Evolutionary conservation across 768 basidiomycete species (phyloP), one percentile per base, ranked within the genome.

Genomic region (Rhodosporidiobolus sp.): DNA sequence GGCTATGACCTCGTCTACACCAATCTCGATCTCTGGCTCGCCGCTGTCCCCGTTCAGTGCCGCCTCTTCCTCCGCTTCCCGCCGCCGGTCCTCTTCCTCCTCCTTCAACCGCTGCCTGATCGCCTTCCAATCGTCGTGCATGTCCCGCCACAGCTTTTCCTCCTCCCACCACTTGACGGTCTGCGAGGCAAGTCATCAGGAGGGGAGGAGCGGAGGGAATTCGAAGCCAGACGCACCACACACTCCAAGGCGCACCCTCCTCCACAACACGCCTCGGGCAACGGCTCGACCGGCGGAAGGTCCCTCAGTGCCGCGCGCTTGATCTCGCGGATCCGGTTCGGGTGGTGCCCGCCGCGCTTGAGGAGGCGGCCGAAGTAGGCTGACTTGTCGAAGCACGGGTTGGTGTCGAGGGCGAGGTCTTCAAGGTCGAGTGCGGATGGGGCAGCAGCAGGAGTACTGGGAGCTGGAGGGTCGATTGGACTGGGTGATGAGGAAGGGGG

Each of bases 131-230:
- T 67, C 65, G 2, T 60, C 32, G 22, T 66, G 70, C 8, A 72
- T 28, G 55, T 72, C 70, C 24, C 70, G 65, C 70, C 59, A 71
- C 65, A 61, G 67, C 56, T 67, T 67, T 24, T 72, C 70, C 24
- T 72, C 70, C 30, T 72, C 70, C 70, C 70, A 72, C 70, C 70
- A 67, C 16, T 34, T 45, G 24, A 30, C 26, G 14, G 53, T 30
- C 50, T 34, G 55, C 2, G 17, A 12, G 20, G 17, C 12, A 30
- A 20, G 20, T 4, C 1, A n/a, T 28, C 28, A 59, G 12, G 20
- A 10, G 9, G 3, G 14, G 53, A 32, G 28, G 5, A 16, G 19
- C 16, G 46, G 1, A 17, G 1, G 8, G 28, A 48, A 4, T 45
- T 19, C 32, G 24, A 17, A 12, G 35, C 34, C 34, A 32, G 49